phyloP scores from a whole-genome alignment of 345 rosid species.

The Murraya koenigii region DNA sequence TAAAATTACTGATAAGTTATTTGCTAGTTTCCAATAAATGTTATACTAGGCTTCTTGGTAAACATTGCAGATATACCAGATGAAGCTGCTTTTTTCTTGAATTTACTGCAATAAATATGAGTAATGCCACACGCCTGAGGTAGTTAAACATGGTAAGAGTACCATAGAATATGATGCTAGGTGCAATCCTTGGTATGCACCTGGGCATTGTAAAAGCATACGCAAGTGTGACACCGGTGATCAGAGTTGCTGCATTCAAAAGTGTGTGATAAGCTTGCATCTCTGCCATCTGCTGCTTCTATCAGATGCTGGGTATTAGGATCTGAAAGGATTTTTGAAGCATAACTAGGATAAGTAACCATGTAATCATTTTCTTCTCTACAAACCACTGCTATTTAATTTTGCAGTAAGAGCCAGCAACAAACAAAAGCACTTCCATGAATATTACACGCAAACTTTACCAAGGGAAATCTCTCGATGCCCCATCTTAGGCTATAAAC shows the following conservation, averaged over 20 bases:
- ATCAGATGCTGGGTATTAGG: background rate
- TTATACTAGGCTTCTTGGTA: background rate
- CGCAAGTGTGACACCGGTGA: background rate
- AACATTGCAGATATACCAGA: background rate
- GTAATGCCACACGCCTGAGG: background rate
- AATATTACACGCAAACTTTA: background rate
- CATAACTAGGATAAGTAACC: background rate
- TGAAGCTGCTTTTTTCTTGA: background rate
- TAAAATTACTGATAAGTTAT: background rate
- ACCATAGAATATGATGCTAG: background rate
- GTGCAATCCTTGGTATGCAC: background rate
- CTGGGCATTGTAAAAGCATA: background rate
- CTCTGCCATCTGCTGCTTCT: background rate
- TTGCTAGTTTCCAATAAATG: background rate
- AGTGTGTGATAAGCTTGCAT: background rate
- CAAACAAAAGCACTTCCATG: background rate
- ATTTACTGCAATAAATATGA: background rate
- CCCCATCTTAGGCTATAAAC: background rate
- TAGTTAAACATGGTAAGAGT: background rate
- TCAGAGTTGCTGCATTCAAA: background rate
- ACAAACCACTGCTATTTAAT: background rate
- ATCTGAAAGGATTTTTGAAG: background rate
- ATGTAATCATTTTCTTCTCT: background rate
- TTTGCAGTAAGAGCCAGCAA: background rate
- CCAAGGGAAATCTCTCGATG: background rate